Conservation (phyloP, 1,284 basidiomycete species). For the Leccinum subspadiceum region DNA sequence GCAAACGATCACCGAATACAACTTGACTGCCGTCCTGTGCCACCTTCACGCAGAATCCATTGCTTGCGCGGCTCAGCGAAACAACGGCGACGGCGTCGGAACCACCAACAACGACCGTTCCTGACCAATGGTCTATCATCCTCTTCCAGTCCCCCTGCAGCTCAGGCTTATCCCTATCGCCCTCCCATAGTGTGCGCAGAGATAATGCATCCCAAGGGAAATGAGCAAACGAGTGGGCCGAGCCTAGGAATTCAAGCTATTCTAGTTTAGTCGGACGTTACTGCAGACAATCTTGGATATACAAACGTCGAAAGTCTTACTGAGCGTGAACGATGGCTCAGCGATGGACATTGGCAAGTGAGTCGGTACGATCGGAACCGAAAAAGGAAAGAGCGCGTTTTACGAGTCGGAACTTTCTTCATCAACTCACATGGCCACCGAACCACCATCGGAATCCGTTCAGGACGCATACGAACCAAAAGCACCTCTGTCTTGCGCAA, state of each 20-base stretch:
- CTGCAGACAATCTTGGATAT: not conserved
- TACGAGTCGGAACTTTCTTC: slow-evolving; percentile 5
- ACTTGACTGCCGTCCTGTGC: slow-evolving; percentile 17
- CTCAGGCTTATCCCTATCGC: slow-evolving; percentile 35
- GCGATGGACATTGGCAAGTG: slow-evolving; percentile 8
- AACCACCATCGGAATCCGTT: slow-evolving; percentile 23
- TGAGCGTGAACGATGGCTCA: slow-evolving; percentile 23
- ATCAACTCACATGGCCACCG: slow-evolving; percentile 33
- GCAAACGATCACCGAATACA: slow-evolving; percentile 5
- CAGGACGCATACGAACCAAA: slow-evolving; percentile 52
- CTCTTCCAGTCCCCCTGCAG: slow-evolving; percentile 41
- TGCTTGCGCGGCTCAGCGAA: slow-evolving; percentile 25
- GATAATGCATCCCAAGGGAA: slow-evolving; percentile 61
- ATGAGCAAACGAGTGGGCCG: slow-evolving; percentile 40
- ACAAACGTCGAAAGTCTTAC: slow-evolving; percentile 32
- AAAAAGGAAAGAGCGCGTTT: slow-evolving; percentile 25
- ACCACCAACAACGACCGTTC: slow-evolving; percentile 49
- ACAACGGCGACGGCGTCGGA: slow-evolving; percentile 31
- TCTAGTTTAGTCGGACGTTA: slow-evolving; percentile 10
- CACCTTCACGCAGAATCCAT: slow-evolving; percentile 37
- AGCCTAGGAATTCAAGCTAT: slow-evolving; percentile 26
- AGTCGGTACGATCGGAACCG: slow-evolving; percentile 6
- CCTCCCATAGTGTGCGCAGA: slow-evolving; percentile 46
- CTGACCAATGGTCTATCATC: slow-evolving; percentile 46
- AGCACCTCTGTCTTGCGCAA: slow-evolving; percentile 56